These are phyloP conservation scores for Fusarium tricinctum DNA, from an alignment of 2,329 filamentous ascomycete species.

Conservation along the genomic window DNA sequence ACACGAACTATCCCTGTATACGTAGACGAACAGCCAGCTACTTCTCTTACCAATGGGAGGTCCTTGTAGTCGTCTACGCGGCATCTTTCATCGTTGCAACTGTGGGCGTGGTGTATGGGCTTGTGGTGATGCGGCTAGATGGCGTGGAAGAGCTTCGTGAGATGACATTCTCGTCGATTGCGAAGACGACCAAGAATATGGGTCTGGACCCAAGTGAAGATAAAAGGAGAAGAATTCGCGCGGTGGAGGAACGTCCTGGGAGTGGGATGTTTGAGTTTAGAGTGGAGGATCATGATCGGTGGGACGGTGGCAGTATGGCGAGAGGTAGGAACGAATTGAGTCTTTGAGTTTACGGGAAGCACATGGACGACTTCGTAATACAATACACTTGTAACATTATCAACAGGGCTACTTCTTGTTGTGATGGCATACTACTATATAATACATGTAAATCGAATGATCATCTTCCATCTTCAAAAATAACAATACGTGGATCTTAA, in stretches of 20 bases:
- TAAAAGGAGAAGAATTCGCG: neutral
- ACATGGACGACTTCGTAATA: no score
- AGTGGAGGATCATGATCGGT: constrained; percentile 4
- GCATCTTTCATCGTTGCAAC: constrained; percentile 27
- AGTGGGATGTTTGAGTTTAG: constrained; percentile 20
- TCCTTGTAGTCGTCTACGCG: constrained; percentile 27
- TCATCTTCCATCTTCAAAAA: no score
- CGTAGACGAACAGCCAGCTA: constrained; percentile 27
- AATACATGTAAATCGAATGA: no score
- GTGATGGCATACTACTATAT: no score
- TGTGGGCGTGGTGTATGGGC: constrained; percentile 24
- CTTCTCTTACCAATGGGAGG: constrained; percentile 33
- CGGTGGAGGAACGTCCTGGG: constrained; percentile 1
- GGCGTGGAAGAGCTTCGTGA: constrained; percentile 37
- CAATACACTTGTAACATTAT: no score
- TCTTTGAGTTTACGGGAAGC: neutral
- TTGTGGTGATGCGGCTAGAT: constrained; percentile 35
- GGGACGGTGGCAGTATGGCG: neutral
- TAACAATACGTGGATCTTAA: no score
- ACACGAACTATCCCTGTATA: constrained; percentile 28
- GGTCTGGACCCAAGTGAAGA: constrained; percentile 1
- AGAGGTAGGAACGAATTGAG: neutral
- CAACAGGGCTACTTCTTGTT: no score
- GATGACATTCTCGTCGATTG: constrained; percentile 37
- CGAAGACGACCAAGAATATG: constrained; percentile 17